Evolutionary conservation across 1,284 basidiomycete species (phyloP), one percentile per base, ranked within the genome.

Genomic region (Neonothopanus nambi): DNA sequence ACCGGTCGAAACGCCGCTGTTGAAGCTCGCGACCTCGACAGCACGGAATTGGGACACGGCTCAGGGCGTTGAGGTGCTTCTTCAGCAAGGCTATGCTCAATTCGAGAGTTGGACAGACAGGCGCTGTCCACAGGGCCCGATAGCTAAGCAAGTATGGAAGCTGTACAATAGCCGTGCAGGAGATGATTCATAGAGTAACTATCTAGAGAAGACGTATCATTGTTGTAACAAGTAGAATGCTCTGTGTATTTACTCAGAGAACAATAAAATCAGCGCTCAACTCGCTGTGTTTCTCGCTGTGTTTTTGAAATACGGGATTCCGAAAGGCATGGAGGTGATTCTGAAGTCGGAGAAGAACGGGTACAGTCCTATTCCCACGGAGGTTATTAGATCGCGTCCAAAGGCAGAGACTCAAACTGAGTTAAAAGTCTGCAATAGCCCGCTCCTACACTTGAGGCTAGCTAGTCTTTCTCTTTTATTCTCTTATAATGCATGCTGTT

Each of bases 61-160:
- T 9, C 79, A 79, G 40, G 94, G 95, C 0, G 75, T 96, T 6
- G 90, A 95, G 65, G 87, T 95, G 42, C 71, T 96, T 44, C 75
- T 94, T 43, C 87, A 93, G 72, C 93, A 96, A 66, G 94, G 90
- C 1, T 94, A 86, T 68, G 80, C 79, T 52, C 93, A 95, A 70
- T 94, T 93, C 67, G 80, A 84, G 69, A 65, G 83, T 48, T 97
- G 92, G 94, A 96, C 90, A 57, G 82, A 80, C 11, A 72, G 84
- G 42, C 65, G 62, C 47, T 84, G 81, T 57, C 87, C 87, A 4
- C 72, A 65, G 61, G 62, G 58, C 4, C 64, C 64, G 5, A 80
- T 85, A 20, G 69, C 75, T 35, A 69, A 75, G 49, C 67, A 61
- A 42, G 85, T 87, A 17, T 77, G 75, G 73, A 71, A 69, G 43